A percentile compares a stretch with the other conserved stretches of the same genome.
Conservation (phyloP, 805 yeast genomes). For the Kodamaea restingae region DNA sequence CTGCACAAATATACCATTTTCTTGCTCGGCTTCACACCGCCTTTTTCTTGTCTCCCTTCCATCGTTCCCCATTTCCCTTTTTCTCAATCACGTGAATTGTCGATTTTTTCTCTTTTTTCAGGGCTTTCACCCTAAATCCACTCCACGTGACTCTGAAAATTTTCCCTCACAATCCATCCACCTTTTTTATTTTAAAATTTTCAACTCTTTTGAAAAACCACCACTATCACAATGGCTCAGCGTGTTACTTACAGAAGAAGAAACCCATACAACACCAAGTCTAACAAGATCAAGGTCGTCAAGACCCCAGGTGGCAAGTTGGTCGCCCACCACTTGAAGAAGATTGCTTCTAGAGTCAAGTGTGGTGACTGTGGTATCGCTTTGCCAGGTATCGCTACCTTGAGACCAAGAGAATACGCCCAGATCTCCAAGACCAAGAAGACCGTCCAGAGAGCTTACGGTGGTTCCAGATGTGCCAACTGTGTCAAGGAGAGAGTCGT, state of each 20-base stretch:
- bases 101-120: no score
- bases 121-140: conserved; percentile 16
- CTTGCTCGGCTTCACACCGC: no score
- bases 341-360: conserved; percentile 80
- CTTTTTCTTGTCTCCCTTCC: no score
- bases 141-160: conserved; percentile 4
- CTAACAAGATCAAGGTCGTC: conserved; percentile 99
- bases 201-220: conserved; percentile 12
- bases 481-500: conserved; percentile 99
- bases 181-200: conserved; percentile 11
- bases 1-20: no score
- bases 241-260: conserved; percentile 99
- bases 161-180: not conserved
- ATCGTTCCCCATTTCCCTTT: no score
- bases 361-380: conserved; percentile 85
- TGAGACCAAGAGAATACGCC: conserved; percentile 99
- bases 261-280: conserved; percentile 99
- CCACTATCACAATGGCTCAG: conserved; percentile 80
- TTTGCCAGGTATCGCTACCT: conserved; percentile 84
- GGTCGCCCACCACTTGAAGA: conserved; percentile 96
- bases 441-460: conserved; percentile 99
- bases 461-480: conserved; percentile 98
- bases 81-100: no score
- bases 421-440: conserved; percentile 91
- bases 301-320: conserved; percentile 99